phyloP scores from a whole-genome alignment of 495 filamentous ascomycete species.

The Neurospora sp. region DNA sequence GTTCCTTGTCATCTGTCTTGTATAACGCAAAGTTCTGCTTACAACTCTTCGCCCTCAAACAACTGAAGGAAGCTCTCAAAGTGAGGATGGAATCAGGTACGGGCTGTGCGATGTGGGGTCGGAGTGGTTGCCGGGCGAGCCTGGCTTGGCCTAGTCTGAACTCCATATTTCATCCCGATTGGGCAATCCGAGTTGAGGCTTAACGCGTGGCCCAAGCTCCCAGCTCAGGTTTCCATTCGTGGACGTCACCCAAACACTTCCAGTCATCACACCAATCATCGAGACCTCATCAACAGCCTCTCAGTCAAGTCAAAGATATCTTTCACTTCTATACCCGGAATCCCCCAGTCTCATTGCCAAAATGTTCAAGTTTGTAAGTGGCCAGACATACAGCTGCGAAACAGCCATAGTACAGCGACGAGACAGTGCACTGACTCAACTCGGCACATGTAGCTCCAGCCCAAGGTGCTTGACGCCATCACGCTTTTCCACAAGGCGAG shows the following conservation, averaged over 20 bases:
- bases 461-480: conserved; percentile 79
- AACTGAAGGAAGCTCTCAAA: not conserved
- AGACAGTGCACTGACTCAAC: conserved; percentile 2
- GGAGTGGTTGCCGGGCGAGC: not conserved
- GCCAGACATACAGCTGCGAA: not conserved
- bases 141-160: not conserved
- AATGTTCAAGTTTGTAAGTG: not conserved
- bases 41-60: not conserved
- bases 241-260: not conserved
- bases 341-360: not conserved
- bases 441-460: conserved; percentile 30
- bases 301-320: not conserved
- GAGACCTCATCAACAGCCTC: not conserved
- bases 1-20: not conserved
- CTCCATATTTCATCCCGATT: not conserved
- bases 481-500: conserved; percentile 87
- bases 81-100: not conserved
- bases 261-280: not conserved
- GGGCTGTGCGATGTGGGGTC: not conserved
- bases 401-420: not conserved
- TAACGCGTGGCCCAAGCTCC: not conserved
- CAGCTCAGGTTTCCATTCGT: not conserved
- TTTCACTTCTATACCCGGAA: not conserved
- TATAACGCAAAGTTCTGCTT: not conserved
- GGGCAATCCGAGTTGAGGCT: not conserved